Conservation (phyloP, 345 rosid species). For the Brassica juncea region DNA sequence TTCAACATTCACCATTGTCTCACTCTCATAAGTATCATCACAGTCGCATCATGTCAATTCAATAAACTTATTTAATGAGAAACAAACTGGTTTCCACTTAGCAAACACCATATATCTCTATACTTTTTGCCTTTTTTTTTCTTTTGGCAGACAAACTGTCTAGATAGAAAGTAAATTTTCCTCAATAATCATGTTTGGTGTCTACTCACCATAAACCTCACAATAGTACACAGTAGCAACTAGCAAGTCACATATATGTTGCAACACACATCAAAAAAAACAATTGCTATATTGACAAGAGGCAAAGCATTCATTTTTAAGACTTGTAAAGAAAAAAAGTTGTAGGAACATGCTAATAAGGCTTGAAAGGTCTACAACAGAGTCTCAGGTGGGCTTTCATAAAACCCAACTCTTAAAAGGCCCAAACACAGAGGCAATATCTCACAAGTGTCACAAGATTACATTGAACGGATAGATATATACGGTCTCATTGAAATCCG, state of each 20-base stretch:
- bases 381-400: neutral
- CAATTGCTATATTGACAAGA: neutral
- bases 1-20: neutral
- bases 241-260: neutral
- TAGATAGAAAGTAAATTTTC: neutral
- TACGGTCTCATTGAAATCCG: conserved; percentile 3
- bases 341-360: neutral
- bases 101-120: neutral
- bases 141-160: neutral
- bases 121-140: neutral
- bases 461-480: neutral
- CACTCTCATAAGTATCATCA: neutral
- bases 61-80: neutral
- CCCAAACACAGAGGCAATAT: neutral
- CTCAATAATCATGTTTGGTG: neutral
- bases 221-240: neutral
- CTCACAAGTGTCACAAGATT: neutral
- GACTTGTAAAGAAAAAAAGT: neutral
- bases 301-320: neutral
- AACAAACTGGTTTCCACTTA: neutral
- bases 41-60: neutral
- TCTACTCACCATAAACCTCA: neutral
- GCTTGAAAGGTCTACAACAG: neutral
- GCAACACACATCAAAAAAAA: neutral
- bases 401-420: neutral